phyloP scores from a whole-genome alignment of 345 rosid species.

The Atalantia buxifolia region DNA sequence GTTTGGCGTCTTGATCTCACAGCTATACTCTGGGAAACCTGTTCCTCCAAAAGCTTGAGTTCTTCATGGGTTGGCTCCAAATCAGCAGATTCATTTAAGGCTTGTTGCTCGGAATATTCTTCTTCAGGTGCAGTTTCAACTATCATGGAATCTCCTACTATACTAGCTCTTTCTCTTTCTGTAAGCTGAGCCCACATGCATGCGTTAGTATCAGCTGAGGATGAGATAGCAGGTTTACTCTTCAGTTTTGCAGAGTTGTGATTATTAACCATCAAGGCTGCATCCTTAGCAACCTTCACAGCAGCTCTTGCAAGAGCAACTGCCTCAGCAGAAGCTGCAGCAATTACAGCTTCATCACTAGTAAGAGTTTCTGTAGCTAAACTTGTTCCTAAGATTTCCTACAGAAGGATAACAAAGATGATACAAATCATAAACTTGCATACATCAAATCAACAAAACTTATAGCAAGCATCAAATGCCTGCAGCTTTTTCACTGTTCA shows the following conservation, averaged over 20 bases:
- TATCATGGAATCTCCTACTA: conserved; percentile 41
- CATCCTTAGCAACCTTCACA: conserved; percentile 80
- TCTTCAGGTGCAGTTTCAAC: conserved; percentile 36
- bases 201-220: conserved; percentile 25
- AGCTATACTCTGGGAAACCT: conserved; percentile 47
- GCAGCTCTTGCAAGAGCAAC: conserved; percentile 92
- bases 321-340: conserved; percentile 93
- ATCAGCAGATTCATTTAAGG: conserved; percentile 41
- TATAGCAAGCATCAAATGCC: not conserved
- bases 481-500: not conserved
- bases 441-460: not conserved
- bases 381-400: conserved; percentile 58
- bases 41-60: conserved; percentile 50
- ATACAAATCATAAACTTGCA: not conserved
- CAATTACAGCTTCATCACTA: conserved; percentile 78
- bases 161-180: conserved; percentile 55
- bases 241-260: conserved; percentile 27
- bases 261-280: conserved; percentile 44
- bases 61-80: conserved; percentile 53
- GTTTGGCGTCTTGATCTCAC: conserved; percentile 76
- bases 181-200: conserved; percentile 48
- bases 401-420: conserved; percentile 18
- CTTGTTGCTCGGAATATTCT: conserved; percentile 18
- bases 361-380: conserved; percentile 72
- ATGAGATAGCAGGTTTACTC: conserved; percentile 19